Evolutionary conservation across 129 eudicot species (phyloP), one percentile per base, ranked within the genome.

Genomic region (Sambucus nigra): DNA sequence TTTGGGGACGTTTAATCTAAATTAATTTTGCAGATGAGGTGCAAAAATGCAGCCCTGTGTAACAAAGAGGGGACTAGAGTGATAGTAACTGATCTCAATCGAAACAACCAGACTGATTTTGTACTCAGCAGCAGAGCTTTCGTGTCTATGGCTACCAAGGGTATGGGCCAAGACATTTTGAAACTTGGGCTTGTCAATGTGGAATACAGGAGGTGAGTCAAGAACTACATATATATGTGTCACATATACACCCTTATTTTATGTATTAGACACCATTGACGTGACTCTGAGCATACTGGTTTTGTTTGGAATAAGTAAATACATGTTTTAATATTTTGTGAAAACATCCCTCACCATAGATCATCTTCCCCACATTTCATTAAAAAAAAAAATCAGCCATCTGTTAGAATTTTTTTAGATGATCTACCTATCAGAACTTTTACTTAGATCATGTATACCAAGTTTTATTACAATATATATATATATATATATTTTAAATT

Each of bases 111-210:
- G 57, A 76, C 95, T 0, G 97, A 81, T 61, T 76, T 89, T 64
- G 86, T 89, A 62, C n/a, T 81, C 26, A 81, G 86, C 49, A 66
- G 76, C 45, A 60, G 79, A 61, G 95, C 88, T 47, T 84, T 81
- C 63, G 64, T 53, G 74, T 78, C 81, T 55, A 81, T 89, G 97
- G 95, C 93, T 26, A 73, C 73, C 47, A 56, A 73, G 51, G 94
- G 95, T 28, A 70, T 55, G 77, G 82, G 61, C 46, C 66, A 61
- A 24, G 60, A 42, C 59, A 17, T 85, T 49, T 35, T 76, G 51
- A 84, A 76, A 73, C 86, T 73, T 40, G 95, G 95, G 27, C 48
- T 78, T 48, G 80, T 71, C 10, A 66, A 84, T 38, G 88, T 84
- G 5, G 95, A 89, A 40, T 89, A 84, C 19, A 76, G 68, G 65